phyloP scores from a whole-genome alignment of 179 eudicot genomes.

The Silene vulgaris region DNA sequence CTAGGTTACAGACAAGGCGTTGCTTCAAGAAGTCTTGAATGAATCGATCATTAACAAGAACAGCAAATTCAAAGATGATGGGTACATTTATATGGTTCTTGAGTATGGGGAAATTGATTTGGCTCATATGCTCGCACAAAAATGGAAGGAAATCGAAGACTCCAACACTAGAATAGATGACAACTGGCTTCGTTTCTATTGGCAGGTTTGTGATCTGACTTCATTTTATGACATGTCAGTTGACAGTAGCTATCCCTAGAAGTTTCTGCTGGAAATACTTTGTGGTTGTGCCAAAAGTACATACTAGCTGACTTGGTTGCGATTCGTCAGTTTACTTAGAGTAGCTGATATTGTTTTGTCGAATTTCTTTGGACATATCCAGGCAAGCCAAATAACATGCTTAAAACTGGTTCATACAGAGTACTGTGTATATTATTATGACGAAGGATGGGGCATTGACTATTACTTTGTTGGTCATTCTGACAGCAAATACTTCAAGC shows the following conservation, averaged over 20 bases:
- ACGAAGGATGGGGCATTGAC: slow-evolving; percentile 9
- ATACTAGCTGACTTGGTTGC: background rate
- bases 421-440: too few species aligned
- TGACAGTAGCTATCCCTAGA: background rate
- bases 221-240: background rate
- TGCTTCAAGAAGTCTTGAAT: slow-evolving; percentile 76
- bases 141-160: slow-evolving; percentile 74
- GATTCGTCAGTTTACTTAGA: background rate
- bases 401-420: too few species aligned
- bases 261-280: background rate
- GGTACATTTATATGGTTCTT: slow-evolving; percentile 87
- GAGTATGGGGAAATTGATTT: slow-evolving; percentile 96
- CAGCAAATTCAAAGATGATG: slow-evolving; percentile 68
- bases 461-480: slow-evolving; percentile 17
- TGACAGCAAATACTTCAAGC: slow-evolving; percentile 89
- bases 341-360: background rate
- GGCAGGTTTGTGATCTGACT: slow-evolving; percentile 59
- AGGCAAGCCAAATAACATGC: background rate
- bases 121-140: slow-evolving; percentile 92
- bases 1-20: slow-evolving; percentile 90
- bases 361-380: background rate
- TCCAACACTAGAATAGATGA: slow-evolving; percentile 61
- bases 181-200: slow-evolving; percentile 91
- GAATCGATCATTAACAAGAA: slow-evolving; percentile 69
- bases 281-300: background rate